Evolutionary conservation across 345 rosid species (phyloP), one percentile per base, ranked within the genome.

Genomic region (Camelina neglecta): DNA sequence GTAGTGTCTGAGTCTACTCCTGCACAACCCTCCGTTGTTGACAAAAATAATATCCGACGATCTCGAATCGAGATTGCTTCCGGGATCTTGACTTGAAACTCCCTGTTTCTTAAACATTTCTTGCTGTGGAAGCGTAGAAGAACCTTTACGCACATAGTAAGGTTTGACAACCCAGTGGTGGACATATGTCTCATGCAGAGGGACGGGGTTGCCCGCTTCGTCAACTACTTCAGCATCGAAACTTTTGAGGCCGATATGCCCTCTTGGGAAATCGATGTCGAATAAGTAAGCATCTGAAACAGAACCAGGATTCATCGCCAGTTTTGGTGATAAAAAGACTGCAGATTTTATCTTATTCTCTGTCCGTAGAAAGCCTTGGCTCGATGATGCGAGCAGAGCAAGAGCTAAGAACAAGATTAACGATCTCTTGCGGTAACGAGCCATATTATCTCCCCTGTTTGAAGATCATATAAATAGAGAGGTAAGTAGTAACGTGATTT

Each of bases 151-250:
- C 4, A 39, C 81, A 65, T 83, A 79, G 81, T 86, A 86, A 3
- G 81, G 90, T n/a, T 3, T 66, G 12, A 94, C 81, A 35, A 84
- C 53, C 98, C 98, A 94, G 67, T 92, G 98, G 70, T 94, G 98
- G 48, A 94, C 90, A 78, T 94, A 94, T 20, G 98, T 90, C 74
- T 94, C 91, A 6, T 88, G 87, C 48, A 92, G 89, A 24, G 97
- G 92, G 35, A 92, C 60, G 1, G 93, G 79, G 16, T 86, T 84
- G 36, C 96, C 96, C 0, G 83, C 79, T 67, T 83, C 92, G 29
- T 90, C 97, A 21, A 94, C 76, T 13, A 94, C 94, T 80, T 94
- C 78, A 0, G 85, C 97, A 54, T 85, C 56, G 45, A 94, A 89
- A 71, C 76, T 68, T 84, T 94, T 94, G 75, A 92, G 4, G 29